Evolutionary conservation across 805 yeast genomes (phyloP).

Genomic region (Brettanomyces naardenensis): DNA sequence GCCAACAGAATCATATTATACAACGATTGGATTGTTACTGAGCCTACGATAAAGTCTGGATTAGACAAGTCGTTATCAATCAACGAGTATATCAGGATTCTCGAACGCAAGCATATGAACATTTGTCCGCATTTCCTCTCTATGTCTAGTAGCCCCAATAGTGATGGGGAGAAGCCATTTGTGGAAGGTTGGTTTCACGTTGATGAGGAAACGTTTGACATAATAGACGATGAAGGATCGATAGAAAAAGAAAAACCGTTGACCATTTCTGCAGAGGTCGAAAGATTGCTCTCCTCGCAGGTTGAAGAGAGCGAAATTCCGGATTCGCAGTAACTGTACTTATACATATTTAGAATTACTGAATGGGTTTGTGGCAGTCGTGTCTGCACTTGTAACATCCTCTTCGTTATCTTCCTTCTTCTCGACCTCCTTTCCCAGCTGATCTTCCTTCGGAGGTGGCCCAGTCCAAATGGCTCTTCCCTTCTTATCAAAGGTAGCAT

Average conservation of each 20-base stretch:
- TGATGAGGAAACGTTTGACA: constrained; percentile 1
- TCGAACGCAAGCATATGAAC: constrained; percentile 12
- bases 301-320: neutral
- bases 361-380: too few relatives aligned
- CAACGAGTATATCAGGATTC: constrained; percentile 16
- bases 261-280: too few relatives aligned
- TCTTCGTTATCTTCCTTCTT: constrained; percentile 2
- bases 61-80: constrained; percentile 9
- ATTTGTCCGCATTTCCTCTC: constrained; percentile 20
- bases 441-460: constrained; percentile 36
- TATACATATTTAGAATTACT: too few relatives aligned
- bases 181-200: constrained; percentile 7
- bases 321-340: too few relatives aligned
- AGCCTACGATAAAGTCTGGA: constrained; percentile 1
- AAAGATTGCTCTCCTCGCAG: too few relatives aligned
- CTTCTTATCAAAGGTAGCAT: constrained; percentile 48
- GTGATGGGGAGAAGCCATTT: constrained; percentile 1
- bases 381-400: constrained; percentile 2
- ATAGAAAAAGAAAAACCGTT: neutral
- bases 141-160: constrained; percentile 4
- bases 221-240: constrained; percentile 5
- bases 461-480: constrained; percentile 42
- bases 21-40: constrained; percentile 23
- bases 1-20: constrained; percentile 23
- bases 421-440: neutral